Evolutionary conservation across 805 yeast genomes (phyloP).

Genomic region (Diddensiella transvaalensis): DNA sequence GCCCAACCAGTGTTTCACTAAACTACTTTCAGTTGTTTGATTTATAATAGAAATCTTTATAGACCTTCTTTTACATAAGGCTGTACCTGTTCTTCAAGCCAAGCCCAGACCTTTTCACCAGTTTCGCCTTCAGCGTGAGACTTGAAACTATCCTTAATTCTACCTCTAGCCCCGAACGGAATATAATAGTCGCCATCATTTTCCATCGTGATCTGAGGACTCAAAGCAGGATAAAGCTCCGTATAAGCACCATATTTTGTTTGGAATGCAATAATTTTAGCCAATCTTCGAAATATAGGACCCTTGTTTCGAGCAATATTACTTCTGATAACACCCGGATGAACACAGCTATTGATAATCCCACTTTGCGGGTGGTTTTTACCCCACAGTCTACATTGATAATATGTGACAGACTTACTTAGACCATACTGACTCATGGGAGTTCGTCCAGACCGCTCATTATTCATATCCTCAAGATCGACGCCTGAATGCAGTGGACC

Average conservation of each 20-base stretch:
- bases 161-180: conserved; percentile 43
- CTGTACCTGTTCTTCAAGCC: conserved; percentile 31
- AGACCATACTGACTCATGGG: conserved; percentile 36
- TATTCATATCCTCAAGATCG: conserved; percentile 35
- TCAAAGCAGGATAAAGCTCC: conserved; percentile 41
- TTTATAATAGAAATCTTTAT: no score
- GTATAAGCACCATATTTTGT: conserved; percentile 38
- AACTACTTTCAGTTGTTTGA: no score
- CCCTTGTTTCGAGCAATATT: conserved; percentile 34
- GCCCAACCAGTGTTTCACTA: no score
- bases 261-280: conserved; percentile 24
- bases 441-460: conserved; percentile 19
- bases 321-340: conserved; percentile 42
- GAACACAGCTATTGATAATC: conserved; percentile 37
- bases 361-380: conserved; percentile 22
- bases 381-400: conserved; percentile 38
- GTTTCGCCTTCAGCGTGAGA: conserved; percentile 33
- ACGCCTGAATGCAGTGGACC: conserved; percentile 29
- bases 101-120: conserved; percentile 36
- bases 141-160: conserved; percentile 36
- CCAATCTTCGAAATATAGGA: conserved; percentile 3
- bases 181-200: conserved; percentile 38
- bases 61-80: conserved; percentile 4
- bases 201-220: conserved; percentile 33
- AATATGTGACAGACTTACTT: conserved; percentile 41